phyloP scores from a whole-genome alignment of 164 flowering plant species.

The Liquidambar formosana region DNA sequence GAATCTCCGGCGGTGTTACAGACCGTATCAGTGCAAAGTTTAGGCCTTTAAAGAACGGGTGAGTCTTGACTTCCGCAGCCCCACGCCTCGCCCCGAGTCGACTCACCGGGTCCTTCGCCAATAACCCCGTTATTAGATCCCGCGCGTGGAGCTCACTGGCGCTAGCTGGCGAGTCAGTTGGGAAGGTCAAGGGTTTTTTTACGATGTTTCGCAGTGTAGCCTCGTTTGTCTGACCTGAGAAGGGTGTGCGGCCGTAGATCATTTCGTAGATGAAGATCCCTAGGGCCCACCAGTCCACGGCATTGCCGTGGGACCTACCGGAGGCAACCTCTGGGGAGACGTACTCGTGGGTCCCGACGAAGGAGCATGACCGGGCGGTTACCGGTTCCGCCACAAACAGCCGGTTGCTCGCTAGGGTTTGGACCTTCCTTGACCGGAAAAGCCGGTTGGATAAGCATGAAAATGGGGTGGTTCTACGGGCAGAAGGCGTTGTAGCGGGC shows the following conservation, averaged over 20 bases:
- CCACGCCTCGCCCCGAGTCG: conserved; percentile 77
- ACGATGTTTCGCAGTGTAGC: conserved; percentile 64
- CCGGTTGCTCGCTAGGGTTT: conserved; percentile 38
- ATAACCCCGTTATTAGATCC: conserved; percentile 53
- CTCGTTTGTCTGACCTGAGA: conserved; percentile 58
- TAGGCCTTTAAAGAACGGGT: conserved; percentile 70
- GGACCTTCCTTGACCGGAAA: conserved; percentile 62
- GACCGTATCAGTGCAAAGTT: conserved; percentile 77
- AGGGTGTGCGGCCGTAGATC: conserved; percentile 83
- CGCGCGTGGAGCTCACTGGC: conserved; percentile 49
- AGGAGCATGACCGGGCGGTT: conserved; percentile 71
- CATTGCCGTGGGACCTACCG: conserved; percentile 77
- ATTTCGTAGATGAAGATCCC: conserved; percentile 88
- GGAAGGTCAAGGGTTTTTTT: conserved; percentile 53
- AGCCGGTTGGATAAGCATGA: conserved; percentile 42
- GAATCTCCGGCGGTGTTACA: conserved; percentile 63
- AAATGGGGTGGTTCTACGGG: conserved; percentile 16
- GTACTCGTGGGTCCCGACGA: conserved; percentile 96
- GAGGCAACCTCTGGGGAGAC: conserved; percentile 84
- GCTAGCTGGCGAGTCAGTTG: conserved; percentile 31
- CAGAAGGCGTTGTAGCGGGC: conserved; percentile 6
- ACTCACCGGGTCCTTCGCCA: conserved; percentile 61
- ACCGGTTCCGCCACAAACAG: conserved; percentile 87
- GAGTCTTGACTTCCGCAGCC: conserved; percentile 77
- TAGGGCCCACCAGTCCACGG: conserved; percentile 96